phyloP scores from a whole-genome alignment of 169 alveolate genomes.

The Plasmodium chabaudi region DNA sequence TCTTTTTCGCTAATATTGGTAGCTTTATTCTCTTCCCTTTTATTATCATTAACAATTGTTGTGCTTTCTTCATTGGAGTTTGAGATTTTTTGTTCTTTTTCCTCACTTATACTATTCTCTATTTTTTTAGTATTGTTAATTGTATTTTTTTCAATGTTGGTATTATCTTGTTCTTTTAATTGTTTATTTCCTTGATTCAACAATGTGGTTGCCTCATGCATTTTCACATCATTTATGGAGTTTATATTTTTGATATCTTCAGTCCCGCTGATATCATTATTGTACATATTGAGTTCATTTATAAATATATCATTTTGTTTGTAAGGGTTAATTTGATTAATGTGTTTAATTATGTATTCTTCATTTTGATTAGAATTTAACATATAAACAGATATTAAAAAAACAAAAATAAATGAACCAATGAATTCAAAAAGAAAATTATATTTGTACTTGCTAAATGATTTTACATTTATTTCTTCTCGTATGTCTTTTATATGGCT shows the following conservation, averaged over 20 bases:
- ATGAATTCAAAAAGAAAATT: slow-evolving; percentile 67
- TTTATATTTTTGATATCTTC: slow-evolving; percentile 8
- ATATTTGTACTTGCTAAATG: slow-evolving; percentile 64
- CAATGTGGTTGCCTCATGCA: slow-evolving; percentile 10
- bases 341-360: slow-evolving; percentile 59
- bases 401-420: slow-evolving; percentile 71
- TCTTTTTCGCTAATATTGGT: background rate
- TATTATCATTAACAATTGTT: background rate
- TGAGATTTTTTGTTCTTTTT: no score
- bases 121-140: background rate
- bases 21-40: background rate
- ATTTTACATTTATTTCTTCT: slow-evolving; percentile 70
- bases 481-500: slow-evolving; percentile 47
- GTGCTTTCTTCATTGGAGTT: background rate
- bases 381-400: slow-evolving; percentile 61
- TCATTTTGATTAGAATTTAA: slow-evolving; percentile 62
- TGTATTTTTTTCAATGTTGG: background rate
- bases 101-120: background rate
- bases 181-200: slow-evolving; percentile 12
- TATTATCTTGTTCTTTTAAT: background rate
- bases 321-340: slow-evolving; percentile 49
- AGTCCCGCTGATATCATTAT: slow-evolving; percentile 32
- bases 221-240: background rate
- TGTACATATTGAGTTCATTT: slow-evolving; percentile 22
- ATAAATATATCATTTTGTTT: slow-evolving; percentile 46